Conservation (phyloP, 768 basidiomycete species). For the Trametes gibbosa region DNA sequence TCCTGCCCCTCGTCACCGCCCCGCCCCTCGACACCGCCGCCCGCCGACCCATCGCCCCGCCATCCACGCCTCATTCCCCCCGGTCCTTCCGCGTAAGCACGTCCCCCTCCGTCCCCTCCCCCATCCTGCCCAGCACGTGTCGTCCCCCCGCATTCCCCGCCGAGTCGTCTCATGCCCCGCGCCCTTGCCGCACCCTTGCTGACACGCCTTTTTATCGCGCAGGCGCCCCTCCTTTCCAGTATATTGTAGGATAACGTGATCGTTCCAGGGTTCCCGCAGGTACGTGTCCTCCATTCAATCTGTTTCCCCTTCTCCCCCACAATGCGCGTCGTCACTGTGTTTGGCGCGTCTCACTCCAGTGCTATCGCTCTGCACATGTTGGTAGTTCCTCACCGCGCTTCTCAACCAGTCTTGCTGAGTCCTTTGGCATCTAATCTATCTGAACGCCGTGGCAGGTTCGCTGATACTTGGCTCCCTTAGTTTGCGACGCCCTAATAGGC, state of each 20-base stretch:
- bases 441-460: no score
- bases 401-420: no score
- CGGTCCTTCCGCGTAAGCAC: slow-evolving; percentile 2
- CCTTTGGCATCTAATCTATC: no score
- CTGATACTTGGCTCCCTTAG: no score
- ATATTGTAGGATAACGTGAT: slow-evolving; percentile 1
- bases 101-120: not conserved
- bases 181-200: not conserved
- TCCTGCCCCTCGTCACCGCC: slow-evolving; percentile 3
- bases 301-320: not conserved
- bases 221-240: not conserved
- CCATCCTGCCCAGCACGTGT: not conserved
- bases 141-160: not conserved
- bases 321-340: not conserved
- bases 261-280: not conserved
- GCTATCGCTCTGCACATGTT: no score
- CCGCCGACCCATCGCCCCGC: slow-evolving; percentile 5
- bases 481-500: no score
- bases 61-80: slow-evolving; percentile 1
- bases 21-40: not conserved
- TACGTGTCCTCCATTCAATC: not conserved
- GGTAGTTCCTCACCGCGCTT: no score
- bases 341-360: not conserved
- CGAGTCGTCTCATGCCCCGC: not conserved
- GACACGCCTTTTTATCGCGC: not conserved